Evolutionary conservation across 495 filamentous ascomycete species (phyloP).

Genomic region (Hypomontagnella monticulosa): DNA sequence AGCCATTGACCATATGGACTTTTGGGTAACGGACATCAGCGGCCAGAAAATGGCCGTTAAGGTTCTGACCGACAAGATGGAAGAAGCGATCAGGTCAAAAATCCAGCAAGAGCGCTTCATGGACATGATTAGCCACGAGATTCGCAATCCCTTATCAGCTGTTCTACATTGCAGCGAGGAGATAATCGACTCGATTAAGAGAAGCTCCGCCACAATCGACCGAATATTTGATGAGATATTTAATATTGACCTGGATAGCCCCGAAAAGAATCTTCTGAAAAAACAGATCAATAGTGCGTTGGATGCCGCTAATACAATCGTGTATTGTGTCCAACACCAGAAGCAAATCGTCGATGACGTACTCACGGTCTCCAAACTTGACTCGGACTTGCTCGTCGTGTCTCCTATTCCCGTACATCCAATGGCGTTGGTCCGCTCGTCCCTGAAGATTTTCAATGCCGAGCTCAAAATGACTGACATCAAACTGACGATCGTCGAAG

Average conservation of each 20-base stretch:
- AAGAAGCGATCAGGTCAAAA: slow-evolving; percentile 60
- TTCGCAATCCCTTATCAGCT: slow-evolving; percentile 76
- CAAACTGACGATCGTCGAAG: slow-evolving; percentile 67
- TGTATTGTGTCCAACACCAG: slow-evolving; percentile 78
- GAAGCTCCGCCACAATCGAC: slow-evolving; percentile 18
- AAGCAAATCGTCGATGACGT: slow-evolving; percentile 85
- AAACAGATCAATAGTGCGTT: slow-evolving; percentile 61
- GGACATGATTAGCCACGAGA: slow-evolving; percentile 80
- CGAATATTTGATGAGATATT: neutral
- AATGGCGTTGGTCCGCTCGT: slow-evolving; percentile 65
- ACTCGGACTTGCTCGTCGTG: slow-evolving; percentile 74
- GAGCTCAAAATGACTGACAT: slow-evolving; percentile 74
- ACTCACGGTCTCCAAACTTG: slow-evolving; percentile 79
- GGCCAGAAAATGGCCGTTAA: slow-evolving; percentile 50
- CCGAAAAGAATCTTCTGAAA: slow-evolving; percentile 20
- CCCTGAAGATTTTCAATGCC: slow-evolving; percentile 76
- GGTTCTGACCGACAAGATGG: slow-evolving; percentile 49
- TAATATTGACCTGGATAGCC: neutral
- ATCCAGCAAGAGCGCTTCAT: slow-evolving; percentile 75
- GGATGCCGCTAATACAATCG: slow-evolving; percentile 79
- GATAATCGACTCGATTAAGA: slow-evolving; percentile 64
- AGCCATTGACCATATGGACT: slow-evolving; percentile 50
- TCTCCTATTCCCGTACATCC: slow-evolving; percentile 74
- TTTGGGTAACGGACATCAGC: slow-evolving; percentile 57
- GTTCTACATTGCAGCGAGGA: slow-evolving; percentile 77